Conservation (phyloP, 805 yeast species). For the Brettanomyces naardenensis region DNA sequence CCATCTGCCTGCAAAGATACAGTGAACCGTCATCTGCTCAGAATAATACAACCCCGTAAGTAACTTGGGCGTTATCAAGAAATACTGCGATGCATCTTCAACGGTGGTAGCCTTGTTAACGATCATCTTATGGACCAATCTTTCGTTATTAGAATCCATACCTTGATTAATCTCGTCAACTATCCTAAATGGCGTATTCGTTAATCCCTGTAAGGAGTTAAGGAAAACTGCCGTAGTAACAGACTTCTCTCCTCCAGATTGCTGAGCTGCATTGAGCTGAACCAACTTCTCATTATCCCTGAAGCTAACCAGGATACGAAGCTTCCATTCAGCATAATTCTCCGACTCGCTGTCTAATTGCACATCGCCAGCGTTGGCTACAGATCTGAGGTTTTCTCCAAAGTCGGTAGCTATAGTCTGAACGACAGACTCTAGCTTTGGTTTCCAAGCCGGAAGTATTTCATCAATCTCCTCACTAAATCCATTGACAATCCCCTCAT, state of each 20-base stretch:
- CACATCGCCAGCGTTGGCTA: conserved; percentile 87
- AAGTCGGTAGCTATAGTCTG: conserved; percentile 54
- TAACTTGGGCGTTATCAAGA: conserved; percentile 87
- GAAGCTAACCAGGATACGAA: conserved; percentile 79
- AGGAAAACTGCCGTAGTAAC: conserved; percentile 88
- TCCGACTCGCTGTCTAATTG: conserved; percentile 42
- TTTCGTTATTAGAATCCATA: conserved; percentile 92
- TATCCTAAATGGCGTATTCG: conserved; percentile 85
- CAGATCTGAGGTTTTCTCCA: conserved; percentile 54
- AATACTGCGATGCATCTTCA: conserved; percentile 57
- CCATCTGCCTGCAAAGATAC: conserved; percentile 56
- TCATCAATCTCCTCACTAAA: conserved; percentile 31
- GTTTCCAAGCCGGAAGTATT: conserved; percentile 44
- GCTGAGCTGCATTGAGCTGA: conserved; percentile 75
- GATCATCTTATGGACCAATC: conserved; percentile 75
- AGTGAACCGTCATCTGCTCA: conserved; percentile 73
- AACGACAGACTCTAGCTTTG: conserved; percentile 46
- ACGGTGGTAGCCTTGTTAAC: conserved; percentile 59
- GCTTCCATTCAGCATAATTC: conserved; percentile 66
- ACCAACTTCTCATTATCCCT: conserved; percentile 68
- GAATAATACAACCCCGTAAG: conserved; percentile 72
- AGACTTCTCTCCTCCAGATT: conserved; percentile 97
- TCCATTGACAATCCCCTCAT: conserved; percentile 23
- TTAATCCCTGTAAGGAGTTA: conserved; percentile 82
- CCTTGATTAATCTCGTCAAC: conserved; percentile 99